phyloP scores from a whole-genome alignment of 2,329 filamentous ascomycete genomes.

The Nemania serpens region DNA sequence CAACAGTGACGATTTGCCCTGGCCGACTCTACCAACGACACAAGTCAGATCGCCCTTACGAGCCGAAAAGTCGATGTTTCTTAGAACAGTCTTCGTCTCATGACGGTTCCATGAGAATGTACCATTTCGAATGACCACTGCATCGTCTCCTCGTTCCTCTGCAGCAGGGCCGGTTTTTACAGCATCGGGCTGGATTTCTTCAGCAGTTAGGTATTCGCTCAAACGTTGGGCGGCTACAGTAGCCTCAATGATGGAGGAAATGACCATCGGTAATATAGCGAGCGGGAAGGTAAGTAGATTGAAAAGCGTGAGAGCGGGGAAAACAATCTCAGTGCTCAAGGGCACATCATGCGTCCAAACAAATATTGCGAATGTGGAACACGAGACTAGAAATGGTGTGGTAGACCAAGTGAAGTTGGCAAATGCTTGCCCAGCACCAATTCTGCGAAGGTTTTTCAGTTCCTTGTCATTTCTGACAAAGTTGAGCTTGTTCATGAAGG shows the following conservation, averaged over 20 bases:
- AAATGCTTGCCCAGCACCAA: slow-evolving; percentile 89
- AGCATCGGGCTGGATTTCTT: slow-evolving; percentile 88
- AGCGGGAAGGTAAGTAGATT: slow-evolving; percentile 95
- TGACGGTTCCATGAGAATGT: slow-evolving; percentile 95
- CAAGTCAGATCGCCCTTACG: slow-evolving; percentile 93
- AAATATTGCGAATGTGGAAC: slow-evolving; percentile 93
- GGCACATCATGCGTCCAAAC: slow-evolving; percentile 82
- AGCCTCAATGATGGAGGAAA: slow-evolving; percentile 93
- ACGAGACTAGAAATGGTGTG: slow-evolving; percentile 96
- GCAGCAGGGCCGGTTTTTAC: slow-evolving; percentile 72
- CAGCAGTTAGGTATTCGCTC: slow-evolving; percentile 81
- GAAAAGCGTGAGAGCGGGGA: slow-evolving; percentile 88
- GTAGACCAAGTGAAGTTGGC: slow-evolving; percentile 99
- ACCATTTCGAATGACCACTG: slow-evolving; percentile 79
- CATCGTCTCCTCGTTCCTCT: slow-evolving; percentile 80
- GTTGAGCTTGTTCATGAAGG: slow-evolving; percentile 97
- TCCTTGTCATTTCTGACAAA: slow-evolving; percentile 95
- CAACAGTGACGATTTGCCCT: slow-evolving; percentile 92
- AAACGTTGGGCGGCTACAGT: slow-evolving; percentile 89
- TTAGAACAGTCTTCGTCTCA: slow-evolving; percentile 70
- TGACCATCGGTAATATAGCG: slow-evolving; percentile 94
- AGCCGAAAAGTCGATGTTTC: slow-evolving; percentile 85
- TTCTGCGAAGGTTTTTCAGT: slow-evolving; percentile 92
- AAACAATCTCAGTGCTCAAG: slow-evolving; percentile 91
- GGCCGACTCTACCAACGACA: slow-evolving; percentile 90